Percentiles rank a stretch among this genome's conserved stretches.
These are phyloP conservation scores for Aspergillus jensenii DNA, from an alignment of 2,329 filamentous ascomycete species.

Conservation along the genomic window DNA sequence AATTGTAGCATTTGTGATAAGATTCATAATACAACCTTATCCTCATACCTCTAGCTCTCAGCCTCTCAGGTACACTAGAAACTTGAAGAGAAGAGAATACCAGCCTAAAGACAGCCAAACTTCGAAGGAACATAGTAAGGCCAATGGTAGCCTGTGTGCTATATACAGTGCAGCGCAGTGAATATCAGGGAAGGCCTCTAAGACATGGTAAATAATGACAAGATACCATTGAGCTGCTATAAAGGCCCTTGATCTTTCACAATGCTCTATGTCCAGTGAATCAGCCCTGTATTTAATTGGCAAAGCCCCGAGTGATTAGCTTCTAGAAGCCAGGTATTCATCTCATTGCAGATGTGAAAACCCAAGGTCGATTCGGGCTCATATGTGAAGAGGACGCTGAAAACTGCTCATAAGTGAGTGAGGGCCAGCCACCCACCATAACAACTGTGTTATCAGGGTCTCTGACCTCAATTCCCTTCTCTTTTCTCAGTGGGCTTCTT, in stretches of 20 bases:
- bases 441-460: background rate
- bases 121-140: background rate
- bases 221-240: background rate
- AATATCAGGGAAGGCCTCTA: background rate
- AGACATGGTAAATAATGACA: background rate
- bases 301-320: background rate
- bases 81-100: background rate
- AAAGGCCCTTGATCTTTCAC: background rate
- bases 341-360: no score
- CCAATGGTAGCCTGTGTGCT: background rate
- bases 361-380: no score
- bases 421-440: background rate
- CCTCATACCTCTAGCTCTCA: no score
- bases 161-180: background rate
- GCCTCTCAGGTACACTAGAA: background rate
- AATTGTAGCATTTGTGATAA: background rate
- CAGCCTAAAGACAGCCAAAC: background rate
- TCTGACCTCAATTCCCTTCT: background rate
- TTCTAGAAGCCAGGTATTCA: background rate
- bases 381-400: background rate
- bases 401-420: background rate
- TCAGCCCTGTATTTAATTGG: background rate
- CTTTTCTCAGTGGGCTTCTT: background rate
- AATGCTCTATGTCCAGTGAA: background rate
- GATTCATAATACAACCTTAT: no score